Evolutionary conservation across 2,329 filamentous ascomycete species (phyloP), one percentile per base, ranked within the genome.

Genomic region (Pyrenophora tritici-repentis): DNA sequence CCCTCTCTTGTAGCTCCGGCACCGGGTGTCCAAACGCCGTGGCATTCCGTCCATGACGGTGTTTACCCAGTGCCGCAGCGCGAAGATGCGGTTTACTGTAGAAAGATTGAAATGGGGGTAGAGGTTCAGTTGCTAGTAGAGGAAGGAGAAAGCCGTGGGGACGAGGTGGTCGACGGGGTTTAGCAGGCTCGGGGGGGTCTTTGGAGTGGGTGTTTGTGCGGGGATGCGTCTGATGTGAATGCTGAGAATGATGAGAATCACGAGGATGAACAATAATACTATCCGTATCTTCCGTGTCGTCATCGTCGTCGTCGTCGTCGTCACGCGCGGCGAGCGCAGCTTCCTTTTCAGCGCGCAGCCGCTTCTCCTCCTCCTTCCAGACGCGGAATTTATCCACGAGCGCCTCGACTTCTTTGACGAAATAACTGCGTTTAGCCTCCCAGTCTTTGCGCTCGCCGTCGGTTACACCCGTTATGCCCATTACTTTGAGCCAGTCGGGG

Each of bases 361-460:
- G 84, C 77, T 92, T 95, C 73, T 99, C 94, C 70, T 96, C 90
- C 55, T 92, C 83, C 56, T 87, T 91, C 92, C 92, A 97, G 47
- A 84, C 79, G 42, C 86, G 84, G 70, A 97, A 97, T 70, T 97
- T 97, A 56, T 90, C 86, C 16, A 97, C 81, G 24, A 97, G 86
- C 0, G 82, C 82, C 56, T 90, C 82, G 50, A 95, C 92, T 54
- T 95, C 91, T 49, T 81, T 83, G 63, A 97, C 88, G 69, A 97
- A 96, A 70, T 93, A 86, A 53, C 87, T 82, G 22, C 94, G 84
- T 55, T 94, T 94, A 2, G 88, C 86, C 73, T 96, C 91, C 73
- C 91, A 97, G 24, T 87, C 83, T 72, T 89, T 94, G 75, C 90
- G 93, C 66, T 90, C 90, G 17, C 85, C 86, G 67, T 97, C 92